phyloP scores from a whole-genome alignment of 192 early-diverging fungal genomes.

The Podila epigama region DNA sequence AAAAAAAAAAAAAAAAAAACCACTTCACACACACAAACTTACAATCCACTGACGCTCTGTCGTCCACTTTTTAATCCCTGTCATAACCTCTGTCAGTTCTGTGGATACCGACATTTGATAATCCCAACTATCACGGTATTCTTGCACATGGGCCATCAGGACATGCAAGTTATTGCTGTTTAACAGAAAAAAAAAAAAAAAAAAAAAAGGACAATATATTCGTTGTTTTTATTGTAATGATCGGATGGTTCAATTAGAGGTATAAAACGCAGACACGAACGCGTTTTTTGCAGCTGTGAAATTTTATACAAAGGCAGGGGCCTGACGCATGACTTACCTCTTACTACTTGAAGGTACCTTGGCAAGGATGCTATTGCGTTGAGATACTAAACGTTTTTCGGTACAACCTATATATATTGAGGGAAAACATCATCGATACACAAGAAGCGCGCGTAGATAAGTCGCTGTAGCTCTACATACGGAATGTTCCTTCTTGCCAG shows the following conservation, averaged over 20 bases:
- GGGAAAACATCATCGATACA: too few species aligned
- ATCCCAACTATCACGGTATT: conserved; percentile 8
- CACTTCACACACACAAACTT: background rate
- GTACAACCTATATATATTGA: background rate
- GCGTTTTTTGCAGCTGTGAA: too few species aligned
- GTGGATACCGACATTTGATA: conserved; percentile 8
- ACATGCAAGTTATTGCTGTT: conserved; percentile 12
- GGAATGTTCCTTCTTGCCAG: background rate
- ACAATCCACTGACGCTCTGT: background rate
- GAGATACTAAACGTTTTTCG: conserved; percentile 6
- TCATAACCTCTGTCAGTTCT: conserved; percentile 10
- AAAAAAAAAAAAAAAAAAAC: background rate
- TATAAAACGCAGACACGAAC: background rate
- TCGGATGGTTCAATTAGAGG: conserved; percentile 2
- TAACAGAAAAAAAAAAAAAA: background rate
- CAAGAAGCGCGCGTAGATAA: too few species aligned
- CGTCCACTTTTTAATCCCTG: conserved; percentile 28
- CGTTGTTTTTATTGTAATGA: background rate
- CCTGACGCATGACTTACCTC: too few species aligned
- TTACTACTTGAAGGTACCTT: background rate
- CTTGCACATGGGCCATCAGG: conserved; percentile 27
- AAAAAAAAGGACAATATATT: background rate
- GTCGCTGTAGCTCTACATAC: background rate
- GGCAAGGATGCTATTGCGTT: conserved; percentile 21
- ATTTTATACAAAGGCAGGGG: too few species aligned